Evolutionary conservation across 495 filamentous ascomycete species (phyloP), one percentile per base, ranked within the genome.

Genomic region (Daldinia childiae): DNA sequence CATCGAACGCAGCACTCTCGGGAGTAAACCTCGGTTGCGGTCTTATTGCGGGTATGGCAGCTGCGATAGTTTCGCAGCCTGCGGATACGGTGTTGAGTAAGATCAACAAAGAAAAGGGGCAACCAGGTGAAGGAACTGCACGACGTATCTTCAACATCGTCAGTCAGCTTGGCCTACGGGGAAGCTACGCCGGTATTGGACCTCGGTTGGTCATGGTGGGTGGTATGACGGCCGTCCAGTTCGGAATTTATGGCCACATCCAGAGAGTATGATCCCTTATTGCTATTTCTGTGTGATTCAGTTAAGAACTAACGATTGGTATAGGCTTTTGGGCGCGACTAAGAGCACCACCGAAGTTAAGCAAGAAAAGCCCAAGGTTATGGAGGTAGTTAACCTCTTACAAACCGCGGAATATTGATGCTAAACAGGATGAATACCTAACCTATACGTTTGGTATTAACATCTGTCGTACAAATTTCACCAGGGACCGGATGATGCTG

Each of bases 61-160:
- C 92, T 68, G 92, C 92, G 74, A 78, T 94, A 73, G 88, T 95
- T 72, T 94, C 92, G 51, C 92, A 95, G 80, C 92, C 92, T 66
- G 92, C 92, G 62, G 92, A 95, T 79, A 95, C 92, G 72, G 93
- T 94, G 90, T 87, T 95, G 67, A 90, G 87, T 81, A 94, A 94
- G 87, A 94, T 95, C 87, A 95, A 95, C 87, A 94, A 94, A 87
- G 92, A 90, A 73, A 90, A 89, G 79, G 91, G 91, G 78, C 81
- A 84, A 34, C 90, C 92, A 41, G 92, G 92, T 77, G 92, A 95
- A 82, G 87, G 92, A 68, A 94, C 90, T 61, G 85, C 85, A 65
- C 83, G 81, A 74, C 90, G 92, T 77, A 81, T 95, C 72, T 83
- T 92, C 81, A 93, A 93, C 84, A 94, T 95, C 80, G 89, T 84